A percentile compares a stretch with the other conserved stretches of the same genome.
Conservation (phyloP, 768 basidiomycete genomes). For the Epithele typhae region DNA sequence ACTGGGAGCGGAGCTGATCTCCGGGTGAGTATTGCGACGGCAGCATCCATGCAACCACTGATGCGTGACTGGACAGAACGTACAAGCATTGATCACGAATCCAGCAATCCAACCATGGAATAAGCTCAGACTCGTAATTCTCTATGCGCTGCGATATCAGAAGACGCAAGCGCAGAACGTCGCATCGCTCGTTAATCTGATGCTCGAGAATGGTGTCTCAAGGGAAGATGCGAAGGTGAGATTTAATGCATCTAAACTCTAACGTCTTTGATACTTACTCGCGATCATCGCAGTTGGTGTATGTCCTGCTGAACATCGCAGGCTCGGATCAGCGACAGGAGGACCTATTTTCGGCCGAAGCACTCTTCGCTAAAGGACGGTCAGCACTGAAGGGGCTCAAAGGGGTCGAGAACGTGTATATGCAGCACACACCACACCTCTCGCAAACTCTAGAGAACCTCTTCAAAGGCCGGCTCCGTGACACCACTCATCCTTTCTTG, state of each 20-base stretch:
- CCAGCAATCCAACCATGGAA: conserved; percentile 65
- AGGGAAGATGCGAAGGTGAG: conserved; percentile 71
- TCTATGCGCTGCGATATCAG: conserved; percentile 94
- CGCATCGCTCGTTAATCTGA: conserved; percentile 66
- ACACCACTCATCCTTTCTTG: conserved; percentile 87
- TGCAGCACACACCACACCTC: conserved; percentile 92
- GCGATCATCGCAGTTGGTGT: conserved; percentile 63
- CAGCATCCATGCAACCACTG: neutral
- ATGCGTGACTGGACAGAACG: conserved; percentile 46
- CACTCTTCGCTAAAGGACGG: conserved; percentile 88
- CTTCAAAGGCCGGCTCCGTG: conserved; percentile 80
- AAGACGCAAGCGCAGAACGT: conserved; percentile 83
- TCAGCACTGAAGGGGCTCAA: conserved; percentile 95
- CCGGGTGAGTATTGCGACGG: conserved; percentile 45
- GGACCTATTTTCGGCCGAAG: conserved; percentile 94
- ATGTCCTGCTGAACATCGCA: conserved; percentile 87
- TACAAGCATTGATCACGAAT: conserved; percentile 75
- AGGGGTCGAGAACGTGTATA: conserved; percentile 99
- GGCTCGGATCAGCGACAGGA: conserved; percentile 97
- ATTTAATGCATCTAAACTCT: neutral
- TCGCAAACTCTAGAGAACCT: conserved; percentile 89
- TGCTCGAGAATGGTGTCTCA: conserved; percentile 71
- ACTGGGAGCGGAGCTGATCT: conserved; percentile 89
- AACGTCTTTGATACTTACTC: no score
- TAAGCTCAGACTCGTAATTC: conserved; percentile 86